A percentile compares a stretch with the other conserved stretches of the same genome.
These are phyloP conservation scores for Sphaerulina musiva DNA, from an alignment of 2,329 filamentous ascomycete species.

Conservation along the genomic window DNA sequence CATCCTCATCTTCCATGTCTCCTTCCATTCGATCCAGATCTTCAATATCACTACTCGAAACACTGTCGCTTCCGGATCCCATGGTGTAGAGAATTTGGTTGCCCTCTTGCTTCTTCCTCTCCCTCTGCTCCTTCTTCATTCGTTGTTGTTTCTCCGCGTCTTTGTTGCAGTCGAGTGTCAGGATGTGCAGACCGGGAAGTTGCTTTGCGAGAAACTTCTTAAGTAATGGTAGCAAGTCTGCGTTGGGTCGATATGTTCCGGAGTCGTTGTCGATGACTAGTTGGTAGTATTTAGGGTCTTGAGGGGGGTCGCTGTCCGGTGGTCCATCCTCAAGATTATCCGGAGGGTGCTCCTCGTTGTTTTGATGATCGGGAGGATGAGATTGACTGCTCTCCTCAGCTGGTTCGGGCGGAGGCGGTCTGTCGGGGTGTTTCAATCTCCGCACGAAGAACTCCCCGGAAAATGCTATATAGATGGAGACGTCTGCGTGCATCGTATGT, in stretches of 20 bases:
- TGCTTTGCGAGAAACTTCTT: constrained; percentile 64
- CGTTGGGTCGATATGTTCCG: constrained; percentile 86
- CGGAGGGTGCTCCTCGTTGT: constrained; percentile 47
- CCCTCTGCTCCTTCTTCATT: constrained; percentile 70
- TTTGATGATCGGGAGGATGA: constrained; percentile 36
- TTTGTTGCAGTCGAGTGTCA: constrained; percentile 63
- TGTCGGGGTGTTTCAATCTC: constrained; percentile 51
- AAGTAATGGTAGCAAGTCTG: constrained; percentile 64
- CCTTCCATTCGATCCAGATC: constrained; percentile 44
- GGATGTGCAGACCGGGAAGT: constrained; percentile 69
- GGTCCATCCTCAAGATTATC: constrained; percentile 45
- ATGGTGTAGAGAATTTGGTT: constrained; percentile 51
- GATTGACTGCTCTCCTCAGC: constrained; percentile 40
- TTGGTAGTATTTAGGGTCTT: constrained; percentile 61
- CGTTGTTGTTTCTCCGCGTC: constrained; percentile 66
- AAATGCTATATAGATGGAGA: constrained; percentile 83
- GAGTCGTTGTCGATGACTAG: constrained; percentile 92
- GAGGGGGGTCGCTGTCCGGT: constrained; percentile 40
- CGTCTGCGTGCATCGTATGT: constrained; percentile 94
- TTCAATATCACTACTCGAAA: constrained; percentile 54
- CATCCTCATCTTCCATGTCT: constrained; percentile 15
- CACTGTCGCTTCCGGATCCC: constrained; percentile 39
- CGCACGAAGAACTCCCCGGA: constrained; percentile 90
- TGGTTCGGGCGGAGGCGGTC: constrained; percentile 39
- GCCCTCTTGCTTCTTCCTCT: constrained; percentile 61